Evolutionary conservation across 306 rosid genomes (phyloP).

Genomic region (Casuarina glauca): DNA sequence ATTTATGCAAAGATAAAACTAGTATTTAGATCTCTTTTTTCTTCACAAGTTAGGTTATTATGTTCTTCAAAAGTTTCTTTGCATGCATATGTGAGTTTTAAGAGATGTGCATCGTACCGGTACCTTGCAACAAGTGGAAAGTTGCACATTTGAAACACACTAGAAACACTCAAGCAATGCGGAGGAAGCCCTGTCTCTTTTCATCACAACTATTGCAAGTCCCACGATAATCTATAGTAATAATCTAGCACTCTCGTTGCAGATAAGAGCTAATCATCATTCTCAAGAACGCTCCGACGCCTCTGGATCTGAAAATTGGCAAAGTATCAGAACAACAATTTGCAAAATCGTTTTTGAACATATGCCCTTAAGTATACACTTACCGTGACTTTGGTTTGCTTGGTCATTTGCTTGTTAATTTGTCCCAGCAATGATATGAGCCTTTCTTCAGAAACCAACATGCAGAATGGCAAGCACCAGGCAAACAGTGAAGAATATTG

Average conservation of each 20-base stretch:
- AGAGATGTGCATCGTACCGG: too few species aligned
- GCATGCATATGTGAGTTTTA: too few species aligned
- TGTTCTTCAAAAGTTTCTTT: too few species aligned
- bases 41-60: too few species aligned
- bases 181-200: too few species aligned
- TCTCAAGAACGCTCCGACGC: conserved; percentile 95
- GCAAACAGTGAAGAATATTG: too few species aligned
- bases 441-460: conserved; percentile 88
- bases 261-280: conserved; percentile 65
- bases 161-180: too few species aligned
- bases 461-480: neutral
- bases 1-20: too few species aligned
- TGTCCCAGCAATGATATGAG: conserved; percentile 93
- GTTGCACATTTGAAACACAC: too few species aligned
- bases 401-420: conserved; percentile 85
- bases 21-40: too few species aligned
- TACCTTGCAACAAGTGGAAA: too few species aligned
- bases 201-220: too few species aligned
- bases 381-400: conserved; percentile 94
- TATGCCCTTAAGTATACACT: conserved; percentile 25
- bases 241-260: conserved; percentile 14
- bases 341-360: neutral
- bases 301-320: conserved; percentile 69
- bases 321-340: neutral
- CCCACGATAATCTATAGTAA: neutral